Conservation (phyloP, 805 yeast genomes). For the Saturnispora dispora region DNA sequence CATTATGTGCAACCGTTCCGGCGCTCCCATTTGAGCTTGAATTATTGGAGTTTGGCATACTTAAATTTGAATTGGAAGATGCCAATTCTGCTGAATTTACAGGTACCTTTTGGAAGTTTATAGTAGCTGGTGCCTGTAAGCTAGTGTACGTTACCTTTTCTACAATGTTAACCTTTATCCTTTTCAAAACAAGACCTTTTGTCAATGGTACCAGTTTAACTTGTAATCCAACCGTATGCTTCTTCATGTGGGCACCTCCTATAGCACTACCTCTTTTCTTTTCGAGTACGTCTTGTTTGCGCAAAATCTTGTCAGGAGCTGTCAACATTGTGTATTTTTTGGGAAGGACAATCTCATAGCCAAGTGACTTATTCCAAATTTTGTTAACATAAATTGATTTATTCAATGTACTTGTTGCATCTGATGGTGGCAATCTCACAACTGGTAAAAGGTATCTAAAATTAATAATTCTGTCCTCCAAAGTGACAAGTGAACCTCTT, state of each 20-base stretch:
- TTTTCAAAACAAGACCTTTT: conserved; percentile 51
- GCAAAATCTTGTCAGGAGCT: conserved; percentile 20
- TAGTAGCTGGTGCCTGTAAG: not conserved
- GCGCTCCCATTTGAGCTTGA: not conserved
- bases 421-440: conserved; percentile 47
- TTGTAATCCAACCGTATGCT: conserved; percentile 36
- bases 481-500: conserved; percentile 1
- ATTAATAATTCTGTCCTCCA: conserved; percentile 22
- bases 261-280: conserved; percentile 24
- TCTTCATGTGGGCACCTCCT: conserved; percentile 16
- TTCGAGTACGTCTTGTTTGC: conserved; percentile 6
- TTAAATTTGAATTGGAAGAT: not conserved
- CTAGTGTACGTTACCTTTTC: conserved; percentile 59
- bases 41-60: not conserved
- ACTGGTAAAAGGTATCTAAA: conserved; percentile 35
- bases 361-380: conserved; percentile 62
- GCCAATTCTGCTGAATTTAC: not conserved
- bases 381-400: conserved; percentile 72
- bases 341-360: conserved; percentile 65
- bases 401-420: conserved; percentile 49
- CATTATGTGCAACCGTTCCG: not conserved
- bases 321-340: conserved; percentile 60
- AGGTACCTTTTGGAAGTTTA: not conserved
- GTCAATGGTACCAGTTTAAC: conserved; percentile 59
- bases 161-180: conserved; percentile 55